Base-by-base conservation (phyloP, 1,284 basidiomycete genomes). In the Sporisorium sorghi region DNA sequence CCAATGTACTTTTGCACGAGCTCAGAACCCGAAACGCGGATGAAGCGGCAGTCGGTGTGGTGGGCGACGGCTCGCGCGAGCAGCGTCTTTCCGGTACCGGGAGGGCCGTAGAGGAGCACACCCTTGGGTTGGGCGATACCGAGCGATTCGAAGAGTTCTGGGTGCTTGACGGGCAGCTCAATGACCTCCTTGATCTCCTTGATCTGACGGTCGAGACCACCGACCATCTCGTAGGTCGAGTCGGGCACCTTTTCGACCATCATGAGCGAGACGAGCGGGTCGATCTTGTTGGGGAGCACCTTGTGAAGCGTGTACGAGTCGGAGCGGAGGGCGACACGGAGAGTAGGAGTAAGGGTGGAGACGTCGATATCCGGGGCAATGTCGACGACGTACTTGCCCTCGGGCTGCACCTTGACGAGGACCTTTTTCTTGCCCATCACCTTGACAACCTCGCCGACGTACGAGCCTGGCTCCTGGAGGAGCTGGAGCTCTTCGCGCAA, bases 231-330 rank as follows among this genome's bases (percentile, higher is more conserved):
- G 86, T 99, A 99, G 37, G 96, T 99, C 85, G 92, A 94, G 85
- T 99, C 96, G 0, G 96, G 96, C 0, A 98, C 96, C 86, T 99
- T 99, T 87, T 99, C 96, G n/a, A 98, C 96, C 96, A 98, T 97
- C 97, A 99, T 84, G 49, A 84, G 77, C 35, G 81, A 83, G 30
- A 84, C 83, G 37, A 84, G 73, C 17, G 83, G 83, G 66, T 84
- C 83, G 40, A 84, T 74, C 76, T 84, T 84, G 75, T 84, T 84
- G 21, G 83, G 83, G 5, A 84, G 68, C 23, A 84, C 80, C 53
- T 82, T 83, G 77, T 84, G 83, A 10, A 84, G 73, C 39, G 92
- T 92, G 86, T 97, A 97, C 1, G 91, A 93, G 85, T 99, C 96
- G 68, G 94, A 96, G 50, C 95, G 93, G 53, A 99, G 91, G 10